Conservation (phyloP, 2,329 filamentous ascomycete genomes). For the Rugonectria rugulosa region DNA sequence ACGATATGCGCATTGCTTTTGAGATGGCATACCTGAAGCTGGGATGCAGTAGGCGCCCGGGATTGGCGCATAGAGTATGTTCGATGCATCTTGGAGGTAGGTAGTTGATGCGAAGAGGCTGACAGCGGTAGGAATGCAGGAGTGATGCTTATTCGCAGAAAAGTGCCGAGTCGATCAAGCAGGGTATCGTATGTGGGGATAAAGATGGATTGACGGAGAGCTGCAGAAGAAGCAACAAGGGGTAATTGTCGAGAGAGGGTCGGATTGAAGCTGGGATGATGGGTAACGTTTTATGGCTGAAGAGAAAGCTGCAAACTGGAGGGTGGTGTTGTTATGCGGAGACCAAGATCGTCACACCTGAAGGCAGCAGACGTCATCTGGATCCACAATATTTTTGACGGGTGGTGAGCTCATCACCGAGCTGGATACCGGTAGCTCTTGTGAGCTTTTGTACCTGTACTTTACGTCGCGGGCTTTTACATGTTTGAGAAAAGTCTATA, state of each 20-base stretch:
- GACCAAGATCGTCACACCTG: constrained; percentile 40
- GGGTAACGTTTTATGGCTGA: constrained; percentile 40
- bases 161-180: constrained; percentile 23
- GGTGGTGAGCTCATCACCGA: constrained; percentile 23
- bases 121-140: background rate
- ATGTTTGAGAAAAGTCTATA: background rate
- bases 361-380: constrained; percentile 38
- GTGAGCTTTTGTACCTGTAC: too few relatives aligned
- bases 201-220: constrained; percentile 24
- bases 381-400: constrained; percentile 33
- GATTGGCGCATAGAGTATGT: constrained; percentile 99
- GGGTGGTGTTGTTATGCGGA: constrained; percentile 40
- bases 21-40: constrained; percentile 60
- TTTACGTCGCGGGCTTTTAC: background rate
- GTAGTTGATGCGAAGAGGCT: constrained; percentile 26
- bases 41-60: constrained; percentile 92
- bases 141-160: constrained; percentile 33
- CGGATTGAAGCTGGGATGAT: constrained; percentile 31
- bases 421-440: constrained; percentile 10
- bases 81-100: constrained; percentile 80
- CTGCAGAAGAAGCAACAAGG: constrained; percentile 34
- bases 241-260: constrained; percentile 27
- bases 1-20: background rate
- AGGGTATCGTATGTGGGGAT: constrained; percentile 35
- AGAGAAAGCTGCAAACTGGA: constrained; percentile 10